Evolutionary conservation across 305 asterid genomes (phyloP).

Genomic region (Fraxinus latifolia): DNA sequence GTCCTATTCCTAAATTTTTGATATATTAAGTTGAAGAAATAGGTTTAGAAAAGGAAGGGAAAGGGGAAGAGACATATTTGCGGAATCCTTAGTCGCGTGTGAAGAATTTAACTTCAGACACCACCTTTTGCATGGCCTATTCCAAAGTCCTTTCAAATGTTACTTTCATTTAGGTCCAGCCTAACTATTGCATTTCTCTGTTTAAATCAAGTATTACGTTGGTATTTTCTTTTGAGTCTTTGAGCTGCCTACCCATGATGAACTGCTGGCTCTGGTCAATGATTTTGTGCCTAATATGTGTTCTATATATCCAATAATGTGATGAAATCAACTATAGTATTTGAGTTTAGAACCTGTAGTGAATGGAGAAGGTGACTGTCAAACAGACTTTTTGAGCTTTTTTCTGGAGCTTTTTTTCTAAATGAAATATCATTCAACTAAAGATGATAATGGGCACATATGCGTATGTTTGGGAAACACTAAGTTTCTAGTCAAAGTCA

Average conservation of each 20-base stretch:
- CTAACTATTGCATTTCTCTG: background rate
- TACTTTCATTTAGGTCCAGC: background rate
- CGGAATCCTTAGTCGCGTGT: background rate
- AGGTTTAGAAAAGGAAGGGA: background rate
- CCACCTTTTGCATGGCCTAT: background rate
- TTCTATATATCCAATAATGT: background rate
- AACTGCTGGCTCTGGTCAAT: background rate
- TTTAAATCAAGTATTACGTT: background rate
- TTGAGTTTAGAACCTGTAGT: constrained; percentile 15
- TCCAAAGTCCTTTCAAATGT: background rate
- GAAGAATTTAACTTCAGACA: background rate
- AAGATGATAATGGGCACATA: background rate
- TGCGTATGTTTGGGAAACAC: background rate
- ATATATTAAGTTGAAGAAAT: background rate
- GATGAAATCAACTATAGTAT: constrained; percentile 2
- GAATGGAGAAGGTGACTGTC: background rate
- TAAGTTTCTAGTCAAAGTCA: background rate
- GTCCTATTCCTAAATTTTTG: background rate
- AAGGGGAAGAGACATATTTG: background rate
- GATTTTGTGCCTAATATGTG: constrained; percentile 11
- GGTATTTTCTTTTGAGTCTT: background rate
- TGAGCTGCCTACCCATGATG: constrained; percentile 16
- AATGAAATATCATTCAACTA: background rate
- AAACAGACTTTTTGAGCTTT: background rate
- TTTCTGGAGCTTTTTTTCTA: background rate